A percentile compares a stretch with the other conserved stretches of the same genome.
Evolutionary conservation across 2,329 filamentous ascomycete genomes (phyloP).

Genomic region (Talaromyces albobiverticillius): DNA sequence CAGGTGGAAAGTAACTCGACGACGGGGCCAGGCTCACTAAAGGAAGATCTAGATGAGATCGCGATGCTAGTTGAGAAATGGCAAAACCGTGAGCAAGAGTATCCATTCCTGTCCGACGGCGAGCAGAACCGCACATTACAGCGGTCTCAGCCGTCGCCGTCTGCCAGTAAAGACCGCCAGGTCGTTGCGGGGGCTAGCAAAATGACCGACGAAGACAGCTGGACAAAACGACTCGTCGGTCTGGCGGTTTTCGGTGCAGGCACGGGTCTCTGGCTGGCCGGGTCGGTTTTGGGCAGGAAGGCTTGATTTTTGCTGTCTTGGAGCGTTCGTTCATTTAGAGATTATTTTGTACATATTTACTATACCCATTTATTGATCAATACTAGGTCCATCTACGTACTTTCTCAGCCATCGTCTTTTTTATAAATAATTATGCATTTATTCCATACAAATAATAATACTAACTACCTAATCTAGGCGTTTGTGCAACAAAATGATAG

Average conservation of each 20-base stretch:
- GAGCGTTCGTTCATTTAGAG: constrained; percentile 1
- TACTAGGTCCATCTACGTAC: not conserved
- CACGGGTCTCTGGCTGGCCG: constrained; percentile 35
- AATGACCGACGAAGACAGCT: constrained; percentile 63
- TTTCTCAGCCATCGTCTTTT: too few relatives aligned
- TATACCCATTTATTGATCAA: not conserved
- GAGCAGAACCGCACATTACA: constrained; percentile 14
- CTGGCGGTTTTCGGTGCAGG: constrained; percentile 33
- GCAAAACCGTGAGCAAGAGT: constrained; percentile 36
- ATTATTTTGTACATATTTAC: constrained; percentile 1
- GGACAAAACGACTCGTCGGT: constrained; percentile 53
- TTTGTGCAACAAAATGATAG: not conserved
- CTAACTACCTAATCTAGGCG: not conserved
- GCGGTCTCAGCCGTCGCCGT: constrained; percentile 2
- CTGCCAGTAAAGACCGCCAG: constrained; percentile 29
- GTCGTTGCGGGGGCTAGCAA: constrained; percentile 48
- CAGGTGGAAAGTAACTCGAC: constrained; percentile 69
- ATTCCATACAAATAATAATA: not conserved
- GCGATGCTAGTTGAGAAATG: constrained; percentile 58
- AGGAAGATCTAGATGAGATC: constrained; percentile 73
- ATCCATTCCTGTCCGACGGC: constrained; percentile 22
- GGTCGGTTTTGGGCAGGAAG: constrained; percentile 30
- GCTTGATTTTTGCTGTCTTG: constrained; percentile 6
- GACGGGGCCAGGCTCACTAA: constrained; percentile 52
- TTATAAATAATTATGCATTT: not conserved